Evolutionary conservation across 768 basidiomycete genomes (phyloP).

Genomic region (Suillus subluteus): DNA sequence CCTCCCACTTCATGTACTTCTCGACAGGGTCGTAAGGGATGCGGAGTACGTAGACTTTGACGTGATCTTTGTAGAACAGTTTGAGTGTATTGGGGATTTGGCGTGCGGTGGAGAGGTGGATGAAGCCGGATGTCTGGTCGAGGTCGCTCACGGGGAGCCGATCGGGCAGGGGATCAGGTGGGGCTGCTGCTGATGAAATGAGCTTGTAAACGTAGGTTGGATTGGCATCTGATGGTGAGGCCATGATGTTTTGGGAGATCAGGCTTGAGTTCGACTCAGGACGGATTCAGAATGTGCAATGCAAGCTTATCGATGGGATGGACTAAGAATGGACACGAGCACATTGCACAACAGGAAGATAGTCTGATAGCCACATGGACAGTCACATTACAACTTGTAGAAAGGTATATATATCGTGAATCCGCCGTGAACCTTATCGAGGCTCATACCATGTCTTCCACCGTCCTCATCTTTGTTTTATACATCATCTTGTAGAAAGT

Average conservation of each 20-base stretch:
- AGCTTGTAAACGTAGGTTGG: conserved; percentile 69
- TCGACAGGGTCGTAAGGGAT: conserved; percentile 45
- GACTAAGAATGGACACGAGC: not conserved
- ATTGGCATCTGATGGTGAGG: not conserved
- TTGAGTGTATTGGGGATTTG: conserved; percentile 52
- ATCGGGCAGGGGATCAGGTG: conserved; percentile 44
- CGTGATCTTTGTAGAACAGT: conserved; percentile 47
- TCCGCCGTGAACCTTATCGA: not conserved
- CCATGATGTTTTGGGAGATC: not conserved
- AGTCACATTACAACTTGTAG: not conserved
- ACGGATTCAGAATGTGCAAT: not conserved
- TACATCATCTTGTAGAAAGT: conserved; percentile 3
- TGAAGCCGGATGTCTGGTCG: conserved; percentile 42
- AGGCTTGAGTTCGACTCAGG: not conserved
- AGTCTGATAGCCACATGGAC: too few species aligned
- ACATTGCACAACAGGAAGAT: not conserved
- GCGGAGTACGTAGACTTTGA: conserved; percentile 45
- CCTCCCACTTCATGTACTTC: conserved; percentile 51
- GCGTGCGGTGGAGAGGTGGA: conserved; percentile 45
- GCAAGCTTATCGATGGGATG: not conserved
- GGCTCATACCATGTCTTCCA: not conserved
- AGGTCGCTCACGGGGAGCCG: conserved; percentile 53
- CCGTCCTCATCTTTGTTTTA: too few species aligned
- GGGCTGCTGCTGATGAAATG: conserved; percentile 45
- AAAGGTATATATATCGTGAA: not conserved